phyloP scores from a whole-genome alignment of 2,329 filamentous ascomycete genomes.

The Mycosphaerella sp. region DNA sequence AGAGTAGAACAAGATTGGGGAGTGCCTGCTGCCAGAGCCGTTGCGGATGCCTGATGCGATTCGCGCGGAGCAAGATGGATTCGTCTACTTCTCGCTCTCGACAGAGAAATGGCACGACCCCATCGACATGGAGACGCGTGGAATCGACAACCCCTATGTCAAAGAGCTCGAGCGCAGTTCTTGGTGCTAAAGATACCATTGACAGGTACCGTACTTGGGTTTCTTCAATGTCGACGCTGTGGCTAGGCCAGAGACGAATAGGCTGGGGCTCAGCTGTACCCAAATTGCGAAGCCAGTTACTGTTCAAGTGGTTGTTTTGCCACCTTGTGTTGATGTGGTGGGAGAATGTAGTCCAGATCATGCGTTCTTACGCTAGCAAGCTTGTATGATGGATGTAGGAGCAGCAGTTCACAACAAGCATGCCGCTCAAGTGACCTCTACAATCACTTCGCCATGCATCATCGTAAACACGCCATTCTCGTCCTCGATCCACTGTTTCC shows the following conservation, averaged over 20 bases:
- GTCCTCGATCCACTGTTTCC: conserved; percentile 21
- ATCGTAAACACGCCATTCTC: conserved; percentile 19
- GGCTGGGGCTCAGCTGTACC: conserved; percentile 15
- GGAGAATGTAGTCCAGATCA: no score
- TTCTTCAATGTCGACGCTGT: conserved; percentile 17
- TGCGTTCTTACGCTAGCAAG: no score
- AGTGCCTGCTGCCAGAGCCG: conserved; percentile 16
- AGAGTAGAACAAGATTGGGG: conserved; percentile 11
- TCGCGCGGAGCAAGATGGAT: conserved; percentile 20
- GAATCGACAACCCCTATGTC: conserved; percentile 21
- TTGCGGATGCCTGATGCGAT: conserved; percentile 14
- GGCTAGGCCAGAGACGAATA: conserved; percentile 18
- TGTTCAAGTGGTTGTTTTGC: conserved; percentile 11
- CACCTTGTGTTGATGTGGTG: conserved; percentile 17
- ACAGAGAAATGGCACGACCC: conserved; percentile 19
- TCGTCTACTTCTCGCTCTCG: conserved; percentile 20
- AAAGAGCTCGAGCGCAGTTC: conserved; percentile 8
- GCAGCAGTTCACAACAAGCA: not conserved
- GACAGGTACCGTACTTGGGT: conserved; percentile 20
- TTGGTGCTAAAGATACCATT: conserved; percentile 23
- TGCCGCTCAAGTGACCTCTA: not conserved
- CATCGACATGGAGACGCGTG: conserved; percentile 18
- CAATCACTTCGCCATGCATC: conserved; percentile 22
- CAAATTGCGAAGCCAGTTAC: conserved; percentile 7
- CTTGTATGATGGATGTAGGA: no score